These are phyloP conservation scores for Magnaporthales sp. DNA, from an alignment of 2,329 filamentous ascomycete species.

Conservation along the genomic window DNA sequence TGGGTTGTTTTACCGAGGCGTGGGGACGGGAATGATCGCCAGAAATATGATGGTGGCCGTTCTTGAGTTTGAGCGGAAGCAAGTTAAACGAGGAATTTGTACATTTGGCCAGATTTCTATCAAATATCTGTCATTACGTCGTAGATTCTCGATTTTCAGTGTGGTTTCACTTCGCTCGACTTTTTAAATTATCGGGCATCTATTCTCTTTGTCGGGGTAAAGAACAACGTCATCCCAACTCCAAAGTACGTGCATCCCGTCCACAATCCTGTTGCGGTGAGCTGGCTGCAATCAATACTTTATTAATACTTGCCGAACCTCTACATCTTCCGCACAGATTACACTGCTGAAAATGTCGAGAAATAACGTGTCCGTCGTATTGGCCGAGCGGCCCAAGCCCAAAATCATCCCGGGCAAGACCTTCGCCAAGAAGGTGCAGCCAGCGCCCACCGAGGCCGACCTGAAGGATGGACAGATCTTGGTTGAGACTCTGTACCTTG, in stretches of 20 bases:
- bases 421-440: slow-evolving; percentile 44
- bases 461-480: slow-evolving; percentile 47
- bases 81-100: neutral
- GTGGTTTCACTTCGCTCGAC: neutral
- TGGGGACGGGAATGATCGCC: neutral
- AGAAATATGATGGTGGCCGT: neutral
- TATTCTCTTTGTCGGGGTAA: neutral
- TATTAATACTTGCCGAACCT: neutral
- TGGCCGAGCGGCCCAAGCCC: slow-evolving; percentile 53
- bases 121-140: neutral
- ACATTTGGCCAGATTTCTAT: neutral
- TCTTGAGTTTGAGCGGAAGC: neutral
- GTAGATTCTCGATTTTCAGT: neutral
- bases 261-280: neutral
- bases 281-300: neutral
- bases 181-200: neutral
- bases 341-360: neutral
- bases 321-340: neutral
- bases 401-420: slow-evolving; percentile 57
- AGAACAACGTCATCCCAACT: neutral
- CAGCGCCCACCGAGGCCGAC: slow-evolving; percentile 38
- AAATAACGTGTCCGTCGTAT: slow-evolving; percentile 34
- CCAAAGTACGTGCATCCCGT: neutral
- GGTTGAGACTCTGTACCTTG: slow-evolving; percentile 40
- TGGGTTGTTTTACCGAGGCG: neutral